phyloP scores from a whole-genome alignment of 2,329 filamentous ascomycete species.

The Helotiales sp. region DNA sequence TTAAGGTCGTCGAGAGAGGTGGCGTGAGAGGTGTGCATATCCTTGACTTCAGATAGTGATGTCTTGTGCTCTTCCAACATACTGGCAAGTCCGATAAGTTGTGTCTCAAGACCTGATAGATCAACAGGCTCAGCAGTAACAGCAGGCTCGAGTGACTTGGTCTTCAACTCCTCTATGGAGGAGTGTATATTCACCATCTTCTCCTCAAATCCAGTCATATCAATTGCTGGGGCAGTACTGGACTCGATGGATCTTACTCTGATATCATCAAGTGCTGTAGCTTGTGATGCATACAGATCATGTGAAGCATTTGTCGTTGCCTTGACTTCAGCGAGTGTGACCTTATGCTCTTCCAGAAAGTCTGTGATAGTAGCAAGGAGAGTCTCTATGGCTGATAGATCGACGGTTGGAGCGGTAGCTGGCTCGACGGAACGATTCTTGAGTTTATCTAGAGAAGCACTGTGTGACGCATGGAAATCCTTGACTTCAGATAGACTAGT shows the following conservation, averaged over 20 bases:
- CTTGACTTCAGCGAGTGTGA: slow-evolving; percentile 6
- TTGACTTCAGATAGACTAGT: slow-evolving; percentile 4
- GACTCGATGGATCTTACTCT: slow-evolving; percentile 15
- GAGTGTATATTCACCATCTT: slow-evolving; percentile 7
- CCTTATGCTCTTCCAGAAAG: background rate
- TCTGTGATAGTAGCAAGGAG: background rate
- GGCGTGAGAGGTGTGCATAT: slow-evolving; percentile 12
- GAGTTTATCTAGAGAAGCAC: slow-evolving; percentile 16
- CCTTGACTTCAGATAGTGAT: slow-evolving; percentile 14
- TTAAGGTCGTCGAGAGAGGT: slow-evolving; percentile 11
- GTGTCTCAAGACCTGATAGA: slow-evolving; percentile 11
- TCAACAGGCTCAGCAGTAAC: slow-evolving; percentile 1
- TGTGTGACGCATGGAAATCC: slow-evolving; percentile 11
- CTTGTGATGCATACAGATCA: background rate
- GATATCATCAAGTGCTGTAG: slow-evolving; percentile 19
- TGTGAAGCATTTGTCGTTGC: slow-evolving; percentile 3
- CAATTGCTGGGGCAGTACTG: background rate
- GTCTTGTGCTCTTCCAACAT: slow-evolving; percentile 23
- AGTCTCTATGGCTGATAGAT: slow-evolving; percentile 5
- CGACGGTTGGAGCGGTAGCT: background rate
- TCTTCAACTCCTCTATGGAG: slow-evolving; percentile 14
- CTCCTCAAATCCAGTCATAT: slow-evolving; percentile 5
- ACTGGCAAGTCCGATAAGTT: slow-evolving; percentile 14
- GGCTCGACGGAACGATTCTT: slow-evolving; percentile 19
- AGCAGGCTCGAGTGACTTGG: slow-evolving; percentile 5